Base-by-base conservation (phyloP, 257 asterid genomes). In the Vinca minor region DNA sequence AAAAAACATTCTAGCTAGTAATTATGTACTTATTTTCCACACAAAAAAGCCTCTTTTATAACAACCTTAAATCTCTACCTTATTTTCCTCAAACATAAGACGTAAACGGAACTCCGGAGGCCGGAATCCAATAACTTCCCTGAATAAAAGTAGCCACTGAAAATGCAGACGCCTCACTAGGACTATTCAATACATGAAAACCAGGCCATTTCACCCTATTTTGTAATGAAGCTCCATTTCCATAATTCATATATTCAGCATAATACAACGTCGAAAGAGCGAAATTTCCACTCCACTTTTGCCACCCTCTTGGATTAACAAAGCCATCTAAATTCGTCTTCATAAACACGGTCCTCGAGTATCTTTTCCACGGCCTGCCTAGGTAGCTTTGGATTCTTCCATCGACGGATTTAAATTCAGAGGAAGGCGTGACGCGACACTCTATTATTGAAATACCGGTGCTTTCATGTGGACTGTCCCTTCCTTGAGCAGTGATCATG, bases 331-430 rank as follows among this genome's bases (percentile, higher is more conserved):
- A 20, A 32, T 84, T 77, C 36, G 85, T 82, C 79, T 79, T 79
- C 14, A 82, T 2, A 26, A 78, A 69, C 15, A 85, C 77, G 0
- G 86, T 77, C 78, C 89, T 82, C 4, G 94, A 82, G 55, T 79
- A 89, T 69, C 62, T 67, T 47, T 74, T 81, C 91, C 94, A 85
- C 1, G 95, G 96, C 66, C 95, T 41, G 18, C 95, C 91, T 1
- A 89, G 54, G 32, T 78, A 89, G 56, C 69, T 89, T 69, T 45
- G 56, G 64, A 83, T 77, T 34, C 26, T 62, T 0, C 75, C 75
- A 64, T 70, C 71, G 2, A 66, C 77, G 5, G 21, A 74, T 11
- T 8, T 15, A 8, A 89, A 73, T 1, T 78, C 86, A 0, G 54
- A 8, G 0, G 82, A 69, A 8, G 95, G 80, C 20, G 26, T n/a